Percentiles rank a stretch among this genome's conserved stretches.
Conservation (phyloP, 2,329 filamentous ascomycete genomes). For the Aulographum hederae region DNA sequence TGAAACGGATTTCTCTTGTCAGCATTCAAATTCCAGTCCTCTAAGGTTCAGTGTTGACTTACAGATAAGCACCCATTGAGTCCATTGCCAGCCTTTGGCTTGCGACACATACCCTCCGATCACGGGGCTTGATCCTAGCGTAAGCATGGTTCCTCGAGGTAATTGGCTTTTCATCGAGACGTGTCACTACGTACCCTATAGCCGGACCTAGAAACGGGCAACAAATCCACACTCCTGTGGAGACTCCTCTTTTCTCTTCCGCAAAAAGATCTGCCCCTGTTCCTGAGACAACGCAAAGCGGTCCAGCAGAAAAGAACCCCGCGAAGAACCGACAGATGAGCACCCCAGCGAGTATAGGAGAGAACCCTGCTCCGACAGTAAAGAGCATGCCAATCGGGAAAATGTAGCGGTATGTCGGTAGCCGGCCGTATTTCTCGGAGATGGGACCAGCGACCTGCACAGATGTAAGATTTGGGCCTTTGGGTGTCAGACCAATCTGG, state of each 20-base stretch:
- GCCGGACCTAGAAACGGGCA: constrained; percentile 22
- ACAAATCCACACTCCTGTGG: constrained; percentile 19
- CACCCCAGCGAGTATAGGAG: constrained; percentile 49
- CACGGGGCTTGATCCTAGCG: constrained; percentile 15
- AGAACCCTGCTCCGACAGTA: constrained; percentile 21
- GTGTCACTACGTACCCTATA: constrained; percentile 13
- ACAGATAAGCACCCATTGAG: constrained; percentile 24
- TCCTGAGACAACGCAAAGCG: constrained; percentile 23
- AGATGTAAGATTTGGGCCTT: too few species aligned
- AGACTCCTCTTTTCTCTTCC: constrained; percentile 14
- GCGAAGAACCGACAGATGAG: constrained; percentile 43
- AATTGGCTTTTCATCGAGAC: not conserved
- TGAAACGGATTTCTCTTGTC: too few species aligned
- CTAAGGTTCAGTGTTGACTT: too few species aligned
- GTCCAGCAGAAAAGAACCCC: constrained; percentile 14
- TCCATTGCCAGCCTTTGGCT: constrained; percentile 23
- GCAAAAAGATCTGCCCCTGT: constrained; percentile 21
- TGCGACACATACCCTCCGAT: constrained; percentile 25
- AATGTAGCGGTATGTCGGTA: constrained; percentile 50
- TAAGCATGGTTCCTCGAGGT: not conserved
- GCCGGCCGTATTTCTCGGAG: constrained; percentile 52
- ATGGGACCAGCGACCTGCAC: constrained; percentile 56
- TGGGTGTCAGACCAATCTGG: too few species aligned
- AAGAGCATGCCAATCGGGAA: constrained; percentile 43
- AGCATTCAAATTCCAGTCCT: too few species aligned